phyloP scores from a whole-genome alignment of 106 monocot genomes.

The Narthecium ossifragum region DNA sequence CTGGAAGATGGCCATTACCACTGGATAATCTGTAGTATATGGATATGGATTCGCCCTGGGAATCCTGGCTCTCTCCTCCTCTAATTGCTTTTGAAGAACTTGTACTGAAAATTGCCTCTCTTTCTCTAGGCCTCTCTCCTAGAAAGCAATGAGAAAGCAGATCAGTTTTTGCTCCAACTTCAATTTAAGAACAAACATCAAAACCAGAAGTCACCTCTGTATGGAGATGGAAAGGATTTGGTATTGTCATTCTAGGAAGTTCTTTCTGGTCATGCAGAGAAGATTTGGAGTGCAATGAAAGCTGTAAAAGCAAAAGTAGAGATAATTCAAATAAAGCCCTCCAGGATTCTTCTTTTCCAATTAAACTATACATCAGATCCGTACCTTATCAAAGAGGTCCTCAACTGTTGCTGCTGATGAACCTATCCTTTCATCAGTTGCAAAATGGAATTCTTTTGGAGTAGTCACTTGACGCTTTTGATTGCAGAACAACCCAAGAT shows the following conservation, averaged over 20 bases:
- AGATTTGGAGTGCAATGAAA: conserved; percentile 70
- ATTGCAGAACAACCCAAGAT: conserved; percentile 34
- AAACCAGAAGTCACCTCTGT: conserved; percentile 46
- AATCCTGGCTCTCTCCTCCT: conserved; percentile 71
- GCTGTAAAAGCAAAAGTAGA: conserved; percentile 47
- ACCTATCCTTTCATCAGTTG: conserved; percentile 77
- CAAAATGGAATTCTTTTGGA: conserved; percentile 94
- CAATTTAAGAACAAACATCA: neutral
- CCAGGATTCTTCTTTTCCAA: too few species aligned
- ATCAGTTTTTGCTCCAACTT: neutral
- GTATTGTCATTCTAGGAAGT: conserved; percentile 57
- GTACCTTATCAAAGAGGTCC: conserved; percentile 89
- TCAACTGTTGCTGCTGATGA: conserved; percentile 36
- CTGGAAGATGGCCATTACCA: conserved; percentile 31
- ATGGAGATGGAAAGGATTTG: conserved; percentile 91
- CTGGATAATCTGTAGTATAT: conserved; percentile 92
- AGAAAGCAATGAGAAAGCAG: neutral
- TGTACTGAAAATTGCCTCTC: conserved; percentile 53
- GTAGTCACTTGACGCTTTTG: conserved; percentile 57
- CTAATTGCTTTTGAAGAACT: conserved; percentile 42
- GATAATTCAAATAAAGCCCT: too few species aligned
- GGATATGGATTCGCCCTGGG: conserved; percentile 82
- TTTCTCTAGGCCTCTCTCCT: conserved; percentile 83
- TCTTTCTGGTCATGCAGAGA: conserved; percentile 23
- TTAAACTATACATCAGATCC: neutral